phyloP scores from a whole-genome alignment of 164 flowering plant genomes.

The Vitis rupestris region DNA sequence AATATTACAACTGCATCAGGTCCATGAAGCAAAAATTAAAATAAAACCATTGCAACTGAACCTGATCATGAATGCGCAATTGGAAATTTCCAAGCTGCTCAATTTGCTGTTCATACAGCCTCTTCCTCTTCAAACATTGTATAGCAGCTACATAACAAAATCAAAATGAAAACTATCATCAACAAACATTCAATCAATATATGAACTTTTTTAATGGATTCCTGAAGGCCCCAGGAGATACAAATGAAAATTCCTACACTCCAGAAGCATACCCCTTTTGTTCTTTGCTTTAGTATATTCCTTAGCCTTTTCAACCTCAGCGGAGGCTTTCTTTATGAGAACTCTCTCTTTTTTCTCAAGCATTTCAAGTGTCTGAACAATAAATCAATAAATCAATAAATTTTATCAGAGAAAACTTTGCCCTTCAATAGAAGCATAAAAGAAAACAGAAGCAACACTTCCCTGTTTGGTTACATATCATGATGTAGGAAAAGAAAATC shows the following conservation, averaged over 20 bases:
- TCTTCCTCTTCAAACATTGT: slow-evolving; percentile 76
- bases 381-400: slow-evolving; percentile 2
- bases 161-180: no score
- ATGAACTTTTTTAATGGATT: no score
- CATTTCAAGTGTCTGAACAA: slow-evolving; percentile 65
- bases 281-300: slow-evolving; percentile 68
- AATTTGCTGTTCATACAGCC: slow-evolving; percentile 66
- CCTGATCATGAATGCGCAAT: slow-evolving; percentile 77
- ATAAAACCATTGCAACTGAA: slow-evolving; percentile 11
- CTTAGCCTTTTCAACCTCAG: slow-evolving; percentile 74
- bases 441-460: no score
- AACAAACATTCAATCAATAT: no score
- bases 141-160: slow-evolving; percentile 54
- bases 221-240: no score
- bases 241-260: not conserved
- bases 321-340: slow-evolving; percentile 61
- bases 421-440: not conserved
- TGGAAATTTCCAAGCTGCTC: slow-evolving; percentile 76
- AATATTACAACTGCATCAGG: no score
- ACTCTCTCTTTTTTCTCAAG: slow-evolving; percentile 82
- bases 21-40: not conserved
- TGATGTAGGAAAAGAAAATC: no score
- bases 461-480: no score
- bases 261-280: slow-evolving; percentile 52
- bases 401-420: no score